phyloP scores from a whole-genome alignment of 306 rosid genomes.

The Potentilla sterilis region DNA sequence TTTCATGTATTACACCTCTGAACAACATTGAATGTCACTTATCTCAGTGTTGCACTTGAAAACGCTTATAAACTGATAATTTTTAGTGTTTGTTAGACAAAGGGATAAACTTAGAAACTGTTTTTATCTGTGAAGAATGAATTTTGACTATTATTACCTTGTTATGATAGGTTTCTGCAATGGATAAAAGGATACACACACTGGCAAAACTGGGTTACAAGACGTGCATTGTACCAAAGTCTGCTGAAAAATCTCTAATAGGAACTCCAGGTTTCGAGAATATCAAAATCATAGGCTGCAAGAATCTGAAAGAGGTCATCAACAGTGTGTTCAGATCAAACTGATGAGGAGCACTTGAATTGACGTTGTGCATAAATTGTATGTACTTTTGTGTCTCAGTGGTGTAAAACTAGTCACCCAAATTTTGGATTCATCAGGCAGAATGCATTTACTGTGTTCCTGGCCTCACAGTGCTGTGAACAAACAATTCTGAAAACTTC shows the following conservation, averaged over 20 bases:
- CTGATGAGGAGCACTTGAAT: slow-evolving; percentile 25
- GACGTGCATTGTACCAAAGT: slow-evolving; percentile 64
- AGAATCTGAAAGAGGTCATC: slow-evolving; percentile 78
- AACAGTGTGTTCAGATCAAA: slow-evolving; percentile 43
- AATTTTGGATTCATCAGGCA: not conserved
- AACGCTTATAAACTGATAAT: not conserved
- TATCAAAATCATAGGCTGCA: slow-evolving; percentile 55
- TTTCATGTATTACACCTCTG: not conserved
- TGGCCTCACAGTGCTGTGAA: not conserved
- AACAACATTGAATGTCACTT: not conserved
- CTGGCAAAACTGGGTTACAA: slow-evolving; percentile 77
- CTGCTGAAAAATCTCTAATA: slow-evolving; percentile 48
- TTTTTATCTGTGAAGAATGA: not conserved
- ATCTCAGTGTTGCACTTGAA: not conserved
- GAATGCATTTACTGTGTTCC: not conserved
- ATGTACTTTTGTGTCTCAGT: not conserved
- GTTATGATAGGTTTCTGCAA: slow-evolving; percentile 61
- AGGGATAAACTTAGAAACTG: not conserved
- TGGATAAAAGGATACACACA: slow-evolving; percentile 76
- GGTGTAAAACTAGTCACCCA: not conserved
- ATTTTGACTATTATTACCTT: not conserved
- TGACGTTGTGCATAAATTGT: not conserved
- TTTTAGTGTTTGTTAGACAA: too few relatives aligned
- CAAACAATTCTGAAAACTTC: not conserved
- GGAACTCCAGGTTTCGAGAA: slow-evolving; percentile 39